Evolutionary conservation across 768 basidiomycete species (phyloP).

Genomic region (Pleurotus salmoneostramineus): DNA sequence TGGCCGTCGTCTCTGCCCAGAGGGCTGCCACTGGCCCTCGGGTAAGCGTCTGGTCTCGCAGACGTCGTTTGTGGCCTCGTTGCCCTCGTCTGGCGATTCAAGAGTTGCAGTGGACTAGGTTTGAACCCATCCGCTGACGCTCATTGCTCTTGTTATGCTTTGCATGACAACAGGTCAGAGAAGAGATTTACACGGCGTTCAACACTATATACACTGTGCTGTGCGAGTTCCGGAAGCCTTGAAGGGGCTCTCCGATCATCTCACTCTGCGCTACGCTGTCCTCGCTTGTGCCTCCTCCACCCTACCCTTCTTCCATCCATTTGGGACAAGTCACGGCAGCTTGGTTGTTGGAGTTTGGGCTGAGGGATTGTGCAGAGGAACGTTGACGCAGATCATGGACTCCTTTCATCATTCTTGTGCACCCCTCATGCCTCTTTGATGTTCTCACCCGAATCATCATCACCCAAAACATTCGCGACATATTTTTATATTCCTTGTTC

Average conservation of each 20-base stretch:
- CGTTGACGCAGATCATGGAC: constrained; percentile 47
- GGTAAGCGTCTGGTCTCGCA: constrained; percentile 22
- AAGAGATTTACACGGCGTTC: constrained; percentile 99
- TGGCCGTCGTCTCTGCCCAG: constrained; percentile 12
- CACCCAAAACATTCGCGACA: constrained; percentile 13
- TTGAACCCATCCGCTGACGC: constrained; percentile 49
- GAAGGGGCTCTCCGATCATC: constrained; percentile 15
- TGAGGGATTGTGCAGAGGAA: constrained; percentile 22
- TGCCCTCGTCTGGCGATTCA: not conserved
- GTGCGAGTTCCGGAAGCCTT: constrained; percentile 91
- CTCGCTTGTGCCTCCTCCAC: constrained; percentile 15
- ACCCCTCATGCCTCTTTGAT: not conserved
- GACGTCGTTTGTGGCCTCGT: not conserved
- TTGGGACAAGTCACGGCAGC: too few species aligned
- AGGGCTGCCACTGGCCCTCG: constrained; percentile 29
- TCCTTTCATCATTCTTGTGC: constrained; percentile 23
- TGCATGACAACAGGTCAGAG: constrained; percentile 65
- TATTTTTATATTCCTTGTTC: constrained; percentile 24
- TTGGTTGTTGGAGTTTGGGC: constrained; percentile 2
- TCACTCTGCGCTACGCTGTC: constrained; percentile 3
- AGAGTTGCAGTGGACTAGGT: constrained; percentile 34
- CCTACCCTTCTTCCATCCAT: constrained; percentile 9
- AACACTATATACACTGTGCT: constrained; percentile 99
- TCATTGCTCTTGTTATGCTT: constrained; percentile 27
- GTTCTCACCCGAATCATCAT: not conserved